Evolutionary conservation across 345 rosid species (phyloP), one percentile per base, ranked within the genome.

Genomic region (Eucalyptus marginata): DNA sequence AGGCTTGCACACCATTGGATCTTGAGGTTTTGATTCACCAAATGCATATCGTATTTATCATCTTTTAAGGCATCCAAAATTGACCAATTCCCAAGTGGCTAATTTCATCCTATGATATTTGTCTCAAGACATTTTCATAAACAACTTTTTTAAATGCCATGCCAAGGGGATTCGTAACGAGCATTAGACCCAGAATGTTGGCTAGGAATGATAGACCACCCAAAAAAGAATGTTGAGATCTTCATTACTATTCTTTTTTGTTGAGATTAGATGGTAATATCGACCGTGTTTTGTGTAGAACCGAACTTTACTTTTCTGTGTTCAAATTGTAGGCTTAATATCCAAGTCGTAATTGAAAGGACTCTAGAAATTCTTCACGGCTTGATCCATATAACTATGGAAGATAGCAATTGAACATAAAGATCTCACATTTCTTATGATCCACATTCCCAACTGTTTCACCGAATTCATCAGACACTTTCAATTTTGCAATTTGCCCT

Each of bases 401-500:
- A 71, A 18, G 27, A 71, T 71, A 18, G 14, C 12, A 3, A 36
- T 40, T 10, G 27, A 76, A 76, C 29, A 76, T 36, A 71, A 71
- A 59, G 27, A 36, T 71, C 83, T 8, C 83, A 71, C 4, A 22
- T 44, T 71, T 71, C 27, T 36, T 71, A 36, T 2, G 0, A 20
- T 76, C 10, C 47, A 18, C 3, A 20, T 76, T 36, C 14, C 27
- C 43, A 40, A 20, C 5, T 1, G 0, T 20, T 5, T 24, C 29
- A 6, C 83, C 5, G 1, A 36, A 71, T 18, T 7, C 0, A 5
- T 20, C 4, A 0, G 1, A 76, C 29, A 10, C 83, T 36, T 76
- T 20, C 5, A 5, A 76, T 76, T 36, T 76, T 7, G 27, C 36
- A 76, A 18, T 36, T 76, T 6, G 27, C 36, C 18, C 3, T 7